phyloP scores from a whole-genome alignment of 1,139 yeast species.

The Pichia sp. region DNA sequence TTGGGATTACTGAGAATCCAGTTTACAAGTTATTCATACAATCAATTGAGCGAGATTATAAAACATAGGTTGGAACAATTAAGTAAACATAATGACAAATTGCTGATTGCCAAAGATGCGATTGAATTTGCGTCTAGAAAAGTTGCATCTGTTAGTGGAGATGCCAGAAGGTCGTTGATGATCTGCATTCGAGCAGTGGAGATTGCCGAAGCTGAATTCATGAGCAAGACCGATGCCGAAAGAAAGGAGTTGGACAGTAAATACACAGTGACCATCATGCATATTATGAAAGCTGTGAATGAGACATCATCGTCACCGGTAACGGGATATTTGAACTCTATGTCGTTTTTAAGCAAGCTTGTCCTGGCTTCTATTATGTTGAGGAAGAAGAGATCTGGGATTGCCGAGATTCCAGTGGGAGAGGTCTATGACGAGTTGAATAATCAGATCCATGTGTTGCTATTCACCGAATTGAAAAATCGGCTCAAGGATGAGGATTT shows the following conservation, averaged over 20 bases:
- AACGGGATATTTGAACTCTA: constrained; percentile 49
- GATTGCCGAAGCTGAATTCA: constrained; percentile 64
- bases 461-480: constrained; percentile 27
- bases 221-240: constrained; percentile 29
- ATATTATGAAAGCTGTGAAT: constrained; percentile 70
- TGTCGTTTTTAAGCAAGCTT: constrained; percentile 69
- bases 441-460: constrained; percentile 27
- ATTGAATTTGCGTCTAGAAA: constrained; percentile 88
- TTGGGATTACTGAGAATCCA: constrained; percentile 83
- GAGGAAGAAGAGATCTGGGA: constrained; percentile 62
- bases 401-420: constrained; percentile 68
- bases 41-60: constrained; percentile 73
- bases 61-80: constrained; percentile 61
- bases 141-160: constrained; percentile 96
- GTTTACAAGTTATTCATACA: constrained; percentile 83
- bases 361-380: constrained; percentile 66
- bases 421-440: constrained; percentile 77
- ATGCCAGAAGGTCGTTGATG: constrained; percentile 88
- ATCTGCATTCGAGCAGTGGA: constrained; percentile 90
- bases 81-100: constrained; percentile 35
- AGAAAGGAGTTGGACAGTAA: constrained; percentile 35
- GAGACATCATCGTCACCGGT: constrained; percentile 79
- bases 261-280: constrained; percentile 61
- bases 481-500: constrained; percentile 25
- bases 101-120: constrained; percentile 63